Base-by-base conservation (phyloP, 225 moss, liverwort and hornwort species). In the Physcomitrium patens region DNA sequence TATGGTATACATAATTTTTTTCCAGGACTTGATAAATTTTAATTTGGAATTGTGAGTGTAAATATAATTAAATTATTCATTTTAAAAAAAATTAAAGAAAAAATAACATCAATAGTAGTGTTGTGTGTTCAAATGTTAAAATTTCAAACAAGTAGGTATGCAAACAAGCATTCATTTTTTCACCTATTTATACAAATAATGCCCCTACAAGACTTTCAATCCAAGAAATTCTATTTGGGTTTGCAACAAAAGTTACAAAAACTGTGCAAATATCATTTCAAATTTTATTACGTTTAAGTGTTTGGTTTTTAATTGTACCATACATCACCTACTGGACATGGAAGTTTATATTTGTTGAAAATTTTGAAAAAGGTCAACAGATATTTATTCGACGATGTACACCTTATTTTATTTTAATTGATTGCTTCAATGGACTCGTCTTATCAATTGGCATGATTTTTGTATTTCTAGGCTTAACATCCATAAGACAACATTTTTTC, bases 151-250 rank as follows among this genome's bases (percentile, higher is more conserved):
- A 78, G 51, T 83, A 89, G 89, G 92, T 92, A 31, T 92, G 87
- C 74, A 92, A 92, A 78, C 92, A 92, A 62, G 82, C 92, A 18
- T 92, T 88, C 46, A 72, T 82, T 9, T 92, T 92, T 76, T 92
- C 89, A 52, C 92, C 89, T 10, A 85, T 89, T 2, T 92, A 89
- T 61, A 87, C 89, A 61, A 84, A 75, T 9, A 83, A 92, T 77
- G 87, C 87, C 12, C 89, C 87, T 2, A 64, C 66, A 27, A 84
- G 87, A 74, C 80, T 92, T 50, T 84, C 87, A 12, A 84, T 87
- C 22, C 86, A 84, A 77, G 89, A 92, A 54, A 79, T 92, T 19
- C 11, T 88, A 11, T 71, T 89, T 48, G 89, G 92, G 16, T 75
- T 92, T 64, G 69, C 76, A 53, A 67, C 83, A 47, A 92, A 92